phyloP scores from a whole-genome alignment of 768 basidiomycete species.

The Boletus speciosus region DNA sequence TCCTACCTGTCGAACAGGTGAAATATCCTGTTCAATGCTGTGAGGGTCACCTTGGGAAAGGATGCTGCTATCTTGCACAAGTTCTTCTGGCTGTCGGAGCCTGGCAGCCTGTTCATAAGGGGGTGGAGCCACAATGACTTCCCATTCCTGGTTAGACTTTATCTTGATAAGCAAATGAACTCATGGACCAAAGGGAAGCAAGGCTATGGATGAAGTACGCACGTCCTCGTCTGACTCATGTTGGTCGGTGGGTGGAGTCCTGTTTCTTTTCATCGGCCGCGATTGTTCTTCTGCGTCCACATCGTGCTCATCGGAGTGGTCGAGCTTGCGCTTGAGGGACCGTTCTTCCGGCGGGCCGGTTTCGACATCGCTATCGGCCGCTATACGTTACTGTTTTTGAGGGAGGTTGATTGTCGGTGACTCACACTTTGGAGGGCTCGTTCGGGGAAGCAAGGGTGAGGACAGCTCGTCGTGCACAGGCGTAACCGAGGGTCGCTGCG shows the following conservation, averaged over 20 bases:
- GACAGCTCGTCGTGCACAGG: conserved; percentile 43
- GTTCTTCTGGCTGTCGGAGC: conserved; percentile 8
- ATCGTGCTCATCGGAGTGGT: conserved; percentile 22
- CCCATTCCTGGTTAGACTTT: conserved; percentile 29
- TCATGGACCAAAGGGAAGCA: not conserved
- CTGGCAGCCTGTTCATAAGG: conserved; percentile 21
- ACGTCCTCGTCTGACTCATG: conserved; percentile 28
- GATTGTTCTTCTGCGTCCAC: conserved; percentile 30
- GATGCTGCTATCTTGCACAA: conserved; percentile 8
- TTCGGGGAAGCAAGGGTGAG: conserved; percentile 15
- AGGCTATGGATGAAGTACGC: conserved; percentile 8
- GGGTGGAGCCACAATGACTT: conserved; percentile 31
- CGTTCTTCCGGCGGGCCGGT: conserved; percentile 24
- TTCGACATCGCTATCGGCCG: conserved; percentile 32
- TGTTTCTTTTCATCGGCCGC: conserved; percentile 35
- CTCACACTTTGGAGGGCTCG: conserved; percentile 29
- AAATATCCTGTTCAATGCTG: not conserved
- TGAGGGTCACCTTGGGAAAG: conserved; percentile 1
- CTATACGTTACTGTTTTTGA: conserved; percentile 26
- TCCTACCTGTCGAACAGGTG: conserved; percentile 17
- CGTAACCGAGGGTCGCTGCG: conserved; percentile 58
- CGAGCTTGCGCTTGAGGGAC: conserved; percentile 33
- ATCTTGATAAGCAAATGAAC: conserved; percentile 22
- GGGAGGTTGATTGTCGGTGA: conserved; percentile 29
- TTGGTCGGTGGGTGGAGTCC: conserved; percentile 39